Base-by-base conservation (phyloP, 1,284 basidiomycete genomes). In the Ceratobasidium sp. region DNA sequence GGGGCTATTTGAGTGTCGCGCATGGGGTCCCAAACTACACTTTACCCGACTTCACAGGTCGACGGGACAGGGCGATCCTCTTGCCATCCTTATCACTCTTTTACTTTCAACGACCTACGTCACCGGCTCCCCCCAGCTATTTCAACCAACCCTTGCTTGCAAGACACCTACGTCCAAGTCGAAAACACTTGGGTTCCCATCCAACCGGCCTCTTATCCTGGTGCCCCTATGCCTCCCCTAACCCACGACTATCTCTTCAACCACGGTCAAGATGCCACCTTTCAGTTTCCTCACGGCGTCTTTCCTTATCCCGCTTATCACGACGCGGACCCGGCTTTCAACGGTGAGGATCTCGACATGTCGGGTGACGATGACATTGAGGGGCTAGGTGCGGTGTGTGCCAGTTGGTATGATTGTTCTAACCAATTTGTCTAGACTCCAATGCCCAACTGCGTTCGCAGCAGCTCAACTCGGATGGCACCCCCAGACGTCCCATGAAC, bases 401-500 rank as follows among this genome's bases (percentile, higher is more conserved):
- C 22, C 25, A n/a, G 64, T 5, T 4, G 61, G 22, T 29, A n/a
- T 19, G 13, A n/a, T 17, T 4, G 15, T 54, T 56, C 43, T 66
- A 5, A 52, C 32, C n/a, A 9, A 1, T 19, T 25, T 29, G n/a
- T 49, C 19, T 25, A 75, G 73, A 75, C 40, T 75, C 61, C 73
- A 75, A 75, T 34, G 61, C 62, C 8, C 73, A 75, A 44, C 49
- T 75, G n/a, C 73, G 73, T 32, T 75, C 73, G 1, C 93, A 95
- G 83, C 90, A 91, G 17, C 86, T 95, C 76, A 95, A 95, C 82
- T 86, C 92, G 1, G 93, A 95, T 81, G 93, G 93, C 46, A 94
- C 93, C 56, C 93, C 93, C 32, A 93, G 93, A 82, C 89, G 93
- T n/a, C 93, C 93, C 51, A 95, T 95, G 93, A 95, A 95, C 82